These are phyloP conservation scores for Ceratocystis alfenasii DNA, from an alignment of 2,329 filamentous ascomycete species.

Conservation along the genomic window DNA sequence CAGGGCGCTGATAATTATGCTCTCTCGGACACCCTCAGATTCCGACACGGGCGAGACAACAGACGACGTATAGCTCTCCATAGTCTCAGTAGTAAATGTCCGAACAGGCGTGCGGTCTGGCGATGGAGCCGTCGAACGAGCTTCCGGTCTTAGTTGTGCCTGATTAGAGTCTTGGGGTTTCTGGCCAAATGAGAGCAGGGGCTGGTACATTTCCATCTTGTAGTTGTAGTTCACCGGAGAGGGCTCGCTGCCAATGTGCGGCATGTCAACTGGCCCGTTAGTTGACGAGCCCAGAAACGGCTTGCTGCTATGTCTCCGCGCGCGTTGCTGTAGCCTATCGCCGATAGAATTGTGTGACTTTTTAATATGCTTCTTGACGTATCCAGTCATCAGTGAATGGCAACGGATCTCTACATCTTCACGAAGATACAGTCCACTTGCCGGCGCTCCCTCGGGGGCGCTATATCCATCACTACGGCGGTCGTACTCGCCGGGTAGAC, in stretches of 20 bases:
- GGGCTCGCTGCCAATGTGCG: background rate
- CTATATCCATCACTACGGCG: constrained; percentile 55
- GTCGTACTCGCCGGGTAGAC: constrained; percentile 55
- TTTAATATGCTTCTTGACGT: constrained; percentile 73
- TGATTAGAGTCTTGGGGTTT: background rate
- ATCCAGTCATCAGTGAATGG: constrained; percentile 61
- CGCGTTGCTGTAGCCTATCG: background rate
- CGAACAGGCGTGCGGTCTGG: constrained; percentile 1
- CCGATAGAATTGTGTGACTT: constrained; percentile 62
- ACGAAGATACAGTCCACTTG: constrained; percentile 61
- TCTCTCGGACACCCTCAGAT: background rate
- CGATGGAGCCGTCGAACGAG: background rate
- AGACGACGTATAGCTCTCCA: constrained; percentile 20
- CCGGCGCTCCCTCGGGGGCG: constrained; percentile 39
- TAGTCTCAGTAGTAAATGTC: constrained; percentile 15
- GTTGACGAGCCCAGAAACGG: background rate
- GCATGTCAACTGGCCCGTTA: constrained; percentile 3
- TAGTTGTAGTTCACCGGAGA: constrained; percentile 12
- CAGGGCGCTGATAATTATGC: constrained; percentile 17
- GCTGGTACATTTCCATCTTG: constrained; percentile 14
- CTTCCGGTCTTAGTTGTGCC: background rate
- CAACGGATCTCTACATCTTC: constrained; percentile 75
- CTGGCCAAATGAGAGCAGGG: constrained; percentile 11
- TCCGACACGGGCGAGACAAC: constrained; percentile 13
- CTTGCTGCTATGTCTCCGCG: constrained; percentile 8